Base-by-base conservation (phyloP, 352 stramenopile species). In the Pythium aristosporum region DNA sequence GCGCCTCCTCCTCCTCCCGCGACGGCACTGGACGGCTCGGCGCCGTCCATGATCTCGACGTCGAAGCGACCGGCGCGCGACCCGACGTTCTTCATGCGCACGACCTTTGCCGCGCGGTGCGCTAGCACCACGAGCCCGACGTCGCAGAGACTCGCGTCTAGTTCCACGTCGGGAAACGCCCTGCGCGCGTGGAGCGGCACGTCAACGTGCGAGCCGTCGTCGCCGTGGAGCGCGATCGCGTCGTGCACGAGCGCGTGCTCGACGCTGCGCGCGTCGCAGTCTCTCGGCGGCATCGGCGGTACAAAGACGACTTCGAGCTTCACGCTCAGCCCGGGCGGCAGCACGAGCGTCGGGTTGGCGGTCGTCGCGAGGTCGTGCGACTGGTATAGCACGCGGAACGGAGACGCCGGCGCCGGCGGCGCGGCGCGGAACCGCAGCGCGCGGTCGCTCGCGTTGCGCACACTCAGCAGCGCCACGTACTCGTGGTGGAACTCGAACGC, bases 231-330 rank as follows among this genome's bases (percentile, higher is more conserved):
- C 36, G 79, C 67, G 20, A 94, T 20, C 7, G 67, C 74, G 42
- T 95, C 86, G 63, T 91, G 79, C 3, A 92, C 64, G 12, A 88
- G 74, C 28, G 74, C 67, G 20, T 68, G 56, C 51, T 63, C 47
- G n/a, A 65, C 34, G 3, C 43, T 62, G 28, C 57, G 58, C 20
- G 47, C 47, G 47, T 69, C 61, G n/a, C 20, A 7, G 0, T 55
- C 62, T 11, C n/a, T 57, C 20, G 41, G 37, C 23, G 44, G 30
- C 9, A 25, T 25, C 2, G 58, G 57, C 1, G 62, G 55, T 52
- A 83, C 52, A 53, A 93, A 96, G 7, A 78, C 57, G 10, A 96
- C 69, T 25, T 96, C 85, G 55, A 88, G 87, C 51, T 76, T 81
- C 44, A 68, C 42, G 51, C 70, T 73, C 2, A 96, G 72, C 10